phyloP scores from a whole-genome alignment of 164 flowering plant species.

The Aristolochia fimbriata region DNA sequence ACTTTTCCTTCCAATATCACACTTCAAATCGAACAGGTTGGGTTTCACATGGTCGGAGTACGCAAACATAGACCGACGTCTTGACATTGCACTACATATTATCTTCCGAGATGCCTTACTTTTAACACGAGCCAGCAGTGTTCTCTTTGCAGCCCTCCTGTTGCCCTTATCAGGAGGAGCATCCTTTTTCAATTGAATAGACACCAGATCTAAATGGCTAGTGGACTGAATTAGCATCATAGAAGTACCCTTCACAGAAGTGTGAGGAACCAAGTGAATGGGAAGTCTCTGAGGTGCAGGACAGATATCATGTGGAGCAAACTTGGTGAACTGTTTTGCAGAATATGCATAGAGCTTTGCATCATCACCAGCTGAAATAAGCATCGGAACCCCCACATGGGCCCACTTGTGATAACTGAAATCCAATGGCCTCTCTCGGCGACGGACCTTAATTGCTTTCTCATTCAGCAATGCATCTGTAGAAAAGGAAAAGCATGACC shows the following conservation, averaged over 20 bases:
- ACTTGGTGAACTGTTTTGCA: constrained; percentile 67
- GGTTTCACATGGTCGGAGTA: constrained; percentile 73
- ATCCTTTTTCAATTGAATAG: constrained; percentile 27
- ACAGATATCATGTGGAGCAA: constrained; percentile 93
- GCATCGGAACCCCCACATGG: constrained; percentile 90
- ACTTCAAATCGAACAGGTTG: constrained; percentile 47
- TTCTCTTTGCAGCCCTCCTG: constrained; percentile 33
- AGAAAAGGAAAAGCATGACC: neutral
- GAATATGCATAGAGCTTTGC: constrained; percentile 92
- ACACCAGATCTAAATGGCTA: constrained; percentile 40
- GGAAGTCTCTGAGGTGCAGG: constrained; percentile 95
- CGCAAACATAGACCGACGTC: constrained; percentile 56
- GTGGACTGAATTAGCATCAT: constrained; percentile 64
- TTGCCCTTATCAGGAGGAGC: constrained; percentile 17
- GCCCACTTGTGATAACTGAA: constrained; percentile 92
- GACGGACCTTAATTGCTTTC: constrained; percentile 40
- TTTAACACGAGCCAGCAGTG: constrained; percentile 53
- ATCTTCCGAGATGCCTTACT: constrained; percentile 61
- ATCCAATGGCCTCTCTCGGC: constrained; percentile 39
- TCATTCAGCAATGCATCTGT: constrained; percentile 44
- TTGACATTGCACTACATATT: constrained; percentile 68
- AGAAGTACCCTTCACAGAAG: constrained; percentile 35
- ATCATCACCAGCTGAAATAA: constrained; percentile 96
- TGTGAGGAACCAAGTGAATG: constrained; percentile 49
- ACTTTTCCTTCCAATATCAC: constrained; percentile 22